Percentiles rank a stretch among this genome's conserved stretches.
Conservation (phyloP, 768 basidiomycete species). For the Collybiopsis confluens region DNA sequence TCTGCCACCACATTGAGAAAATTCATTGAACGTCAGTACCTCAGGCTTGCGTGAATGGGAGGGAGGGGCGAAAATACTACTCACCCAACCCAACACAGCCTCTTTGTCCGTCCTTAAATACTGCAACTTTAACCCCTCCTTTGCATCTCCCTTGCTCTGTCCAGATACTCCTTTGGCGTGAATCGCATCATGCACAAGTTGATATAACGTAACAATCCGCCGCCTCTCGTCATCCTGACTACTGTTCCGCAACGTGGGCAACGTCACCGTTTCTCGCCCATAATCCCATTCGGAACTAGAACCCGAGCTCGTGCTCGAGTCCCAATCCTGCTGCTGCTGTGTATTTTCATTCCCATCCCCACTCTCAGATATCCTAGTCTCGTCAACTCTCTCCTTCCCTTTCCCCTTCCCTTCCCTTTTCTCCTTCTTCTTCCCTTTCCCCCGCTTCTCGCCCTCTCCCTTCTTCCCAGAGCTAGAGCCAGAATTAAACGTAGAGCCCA, state of each 20-base stretch:
- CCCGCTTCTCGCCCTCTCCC: too few species aligned
- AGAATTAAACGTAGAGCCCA: too few species aligned
- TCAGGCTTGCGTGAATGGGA: too few species aligned
- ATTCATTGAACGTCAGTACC: neutral
- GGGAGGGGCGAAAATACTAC: too few species aligned
- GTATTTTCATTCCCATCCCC: too few species aligned
- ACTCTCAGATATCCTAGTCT: too few species aligned
- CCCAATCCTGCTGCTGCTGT: too few species aligned
- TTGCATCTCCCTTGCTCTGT: slow-evolving; percentile 33
- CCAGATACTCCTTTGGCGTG: slow-evolving; percentile 74
- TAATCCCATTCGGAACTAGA: neutral
- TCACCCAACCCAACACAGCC: slow-evolving; percentile 91
- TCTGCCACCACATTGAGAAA: slow-evolving; percentile 38
- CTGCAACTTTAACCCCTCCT: slow-evolving; percentile 76
- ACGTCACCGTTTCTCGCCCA: neutral
- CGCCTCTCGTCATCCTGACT: neutral
- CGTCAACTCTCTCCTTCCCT: too few species aligned
- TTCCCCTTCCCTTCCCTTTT: neutral
- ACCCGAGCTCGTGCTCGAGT: too few species aligned
- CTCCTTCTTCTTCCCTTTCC: neutral
- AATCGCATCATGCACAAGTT: slow-evolving; percentile 81
- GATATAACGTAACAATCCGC: slow-evolving; percentile 85
- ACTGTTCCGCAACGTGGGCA: slow-evolving; percentile 10
- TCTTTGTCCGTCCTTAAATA: slow-evolving; percentile 84
- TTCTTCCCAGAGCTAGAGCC: too few species aligned